Evolutionary conservation across 2,329 filamentous ascomycete species (phyloP), one percentile per base, ranked within the genome.

Genomic region (Xylariaceae sp.): DNA sequence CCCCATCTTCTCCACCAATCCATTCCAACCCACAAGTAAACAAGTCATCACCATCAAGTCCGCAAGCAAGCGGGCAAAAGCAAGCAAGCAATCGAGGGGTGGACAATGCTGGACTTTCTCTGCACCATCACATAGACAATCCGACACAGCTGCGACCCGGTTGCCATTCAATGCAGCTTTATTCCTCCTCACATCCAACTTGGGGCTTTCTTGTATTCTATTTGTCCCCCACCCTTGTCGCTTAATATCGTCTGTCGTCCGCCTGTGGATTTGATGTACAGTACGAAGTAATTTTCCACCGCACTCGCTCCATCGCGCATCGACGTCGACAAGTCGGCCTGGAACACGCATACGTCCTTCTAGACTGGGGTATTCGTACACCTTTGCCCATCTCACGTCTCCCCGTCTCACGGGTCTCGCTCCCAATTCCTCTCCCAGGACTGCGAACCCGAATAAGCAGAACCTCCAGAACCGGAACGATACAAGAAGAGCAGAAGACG

Each of bases 61-160:
- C 34, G 4, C 23, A n/a, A 23, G 49, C 6, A 51, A 51, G 3
- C 18, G 17, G 37, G 37, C 8, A 42, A 42, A 30, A 30, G 37
- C 9, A 42, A 50, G 4, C 17, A 34, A 17, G 48, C 8, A 50
- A 50, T 9, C 47, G 23, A 49, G 15, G 47, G 47, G 9, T 37
- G 35, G 42, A 52, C 53, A 53, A 63, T 61, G 59, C 56, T 62
- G 42, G 51, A 30, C 5, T 30, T 30, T 15, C 34, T 57, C 18
- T 57, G 59, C 44, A 45, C 56, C 49, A 18, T 63, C 53, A 56
- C 57, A n/a, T 45, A 45, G 42, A 56, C 59, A 47, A 58, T 35
- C 48, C 34, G 57, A 62, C 60, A 57, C 62, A 30, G 57, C 59
- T 62, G 59, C 62, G 42, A 51, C 44, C 55, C 35, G 30, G 51